Percentiles rank a stretch among this genome's conserved stretches.
Conservation (phyloP, 202 grass and related monocot species). For the Bolboschoenoplectus hybrid region DNA sequence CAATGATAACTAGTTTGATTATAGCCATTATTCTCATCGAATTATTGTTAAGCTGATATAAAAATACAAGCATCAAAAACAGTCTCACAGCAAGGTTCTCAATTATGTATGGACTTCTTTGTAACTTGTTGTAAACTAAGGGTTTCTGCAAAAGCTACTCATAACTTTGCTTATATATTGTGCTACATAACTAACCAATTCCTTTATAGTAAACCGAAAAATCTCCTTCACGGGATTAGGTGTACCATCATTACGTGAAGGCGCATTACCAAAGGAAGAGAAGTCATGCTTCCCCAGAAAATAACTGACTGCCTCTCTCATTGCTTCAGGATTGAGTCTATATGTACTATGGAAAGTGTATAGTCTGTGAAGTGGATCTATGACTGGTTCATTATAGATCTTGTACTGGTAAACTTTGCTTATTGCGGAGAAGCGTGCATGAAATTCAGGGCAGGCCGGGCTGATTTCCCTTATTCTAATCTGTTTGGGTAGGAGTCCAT, state of each 20-base stretch:
- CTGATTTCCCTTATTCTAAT: slow-evolving; percentile 93
- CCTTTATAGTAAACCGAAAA: slow-evolving; percentile 68
- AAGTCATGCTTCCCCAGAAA: slow-evolving; percentile 93
- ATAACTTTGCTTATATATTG: neutral
- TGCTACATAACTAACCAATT: slow-evolving; percentile 59
- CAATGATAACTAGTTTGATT: neutral
- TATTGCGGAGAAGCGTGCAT: slow-evolving; percentile 78
- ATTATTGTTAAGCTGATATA: neutral
- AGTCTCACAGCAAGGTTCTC: neutral
- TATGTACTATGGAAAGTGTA: slow-evolving; percentile 79
- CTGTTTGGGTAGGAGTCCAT: slow-evolving; percentile 81
- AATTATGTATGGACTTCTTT: neutral
- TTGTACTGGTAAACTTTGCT: slow-evolving; percentile 96
- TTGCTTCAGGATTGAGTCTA: slow-evolving; percentile 71
- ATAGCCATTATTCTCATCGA: neutral
- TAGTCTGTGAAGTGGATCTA: slow-evolving; percentile 77
- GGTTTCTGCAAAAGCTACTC: neutral
- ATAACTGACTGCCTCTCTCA: slow-evolving; percentile 77
- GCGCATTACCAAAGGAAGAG: slow-evolving; percentile 82
- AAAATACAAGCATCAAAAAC: neutral
- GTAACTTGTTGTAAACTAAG: neutral
- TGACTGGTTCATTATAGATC: slow-evolving; percentile 83
- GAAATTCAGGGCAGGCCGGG: slow-evolving; percentile 65
- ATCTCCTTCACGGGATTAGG: slow-evolving; percentile 77
- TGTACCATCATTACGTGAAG: slow-evolving; percentile 62